Evolutionary conservation across 2,329 filamentous ascomycete species (phyloP).

Genomic region (Colletotrichum graminicola): DNA sequence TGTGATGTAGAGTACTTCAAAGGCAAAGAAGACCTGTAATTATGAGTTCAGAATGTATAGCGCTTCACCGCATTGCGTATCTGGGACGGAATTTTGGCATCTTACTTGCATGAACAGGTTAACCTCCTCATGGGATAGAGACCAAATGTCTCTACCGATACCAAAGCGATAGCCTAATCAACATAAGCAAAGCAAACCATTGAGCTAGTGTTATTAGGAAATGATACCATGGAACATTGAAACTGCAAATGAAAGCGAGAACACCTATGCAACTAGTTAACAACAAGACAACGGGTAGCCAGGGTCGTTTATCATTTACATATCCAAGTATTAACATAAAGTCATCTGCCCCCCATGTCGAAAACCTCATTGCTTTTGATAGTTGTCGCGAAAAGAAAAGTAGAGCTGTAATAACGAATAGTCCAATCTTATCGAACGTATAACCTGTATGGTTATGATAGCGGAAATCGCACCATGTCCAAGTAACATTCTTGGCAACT

Average conservation of each 20-base stretch:
- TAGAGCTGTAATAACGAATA: background rate
- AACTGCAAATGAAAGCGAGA: background rate
- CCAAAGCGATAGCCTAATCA: background rate
- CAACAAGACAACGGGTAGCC: background rate
- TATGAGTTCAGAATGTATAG: background rate
- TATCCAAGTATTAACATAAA: background rate
- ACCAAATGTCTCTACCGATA: background rate
- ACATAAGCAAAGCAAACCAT: background rate
- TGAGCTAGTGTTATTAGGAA: too few species aligned
- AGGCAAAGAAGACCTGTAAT: background rate
- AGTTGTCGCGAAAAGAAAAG: background rate
- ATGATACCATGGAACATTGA: background rate
- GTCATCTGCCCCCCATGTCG: background rate
- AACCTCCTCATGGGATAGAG: background rate
- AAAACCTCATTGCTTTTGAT: background rate
- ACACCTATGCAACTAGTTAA: background rate
- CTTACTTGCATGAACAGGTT: background rate
- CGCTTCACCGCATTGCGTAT: too few species aligned
- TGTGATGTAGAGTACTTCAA: background rate
- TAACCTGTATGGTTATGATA: background rate
- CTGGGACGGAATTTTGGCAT: too few species aligned
- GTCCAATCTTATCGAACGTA: background rate
- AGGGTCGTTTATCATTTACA: background rate
- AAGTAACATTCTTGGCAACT: constrained; percentile 3
- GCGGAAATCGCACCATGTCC: background rate